A percentile compares a stretch with the other conserved stretches of the same genome.
Conservation (phyloP, 192 early-diverging fungal genomes). For the Linderina pennispora region DNA sequence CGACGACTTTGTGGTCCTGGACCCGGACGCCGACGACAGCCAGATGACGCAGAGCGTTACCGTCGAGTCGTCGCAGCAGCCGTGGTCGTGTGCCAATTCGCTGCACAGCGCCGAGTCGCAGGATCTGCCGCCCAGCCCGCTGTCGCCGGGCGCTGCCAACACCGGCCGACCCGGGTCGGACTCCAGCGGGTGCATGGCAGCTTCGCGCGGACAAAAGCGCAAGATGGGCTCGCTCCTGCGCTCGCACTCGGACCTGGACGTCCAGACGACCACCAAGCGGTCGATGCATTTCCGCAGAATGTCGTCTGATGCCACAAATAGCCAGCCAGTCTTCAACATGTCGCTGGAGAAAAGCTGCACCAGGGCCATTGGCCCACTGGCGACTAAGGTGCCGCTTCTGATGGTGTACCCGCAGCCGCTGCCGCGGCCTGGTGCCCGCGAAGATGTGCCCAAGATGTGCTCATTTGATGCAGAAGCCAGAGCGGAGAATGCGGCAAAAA, state of each 20-base stretch:
- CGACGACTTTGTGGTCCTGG: slow-evolving; percentile 22
- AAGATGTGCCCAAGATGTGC: not conserved
- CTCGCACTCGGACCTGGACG: slow-evolving; percentile 41
- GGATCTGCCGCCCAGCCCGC: not conserved
- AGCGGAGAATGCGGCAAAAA: too few species aligned
- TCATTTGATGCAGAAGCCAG: not conserved
- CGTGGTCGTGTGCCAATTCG: slow-evolving; percentile 7
- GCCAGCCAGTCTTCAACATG: too few species aligned
- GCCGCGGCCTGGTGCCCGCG: slow-evolving; percentile 26
- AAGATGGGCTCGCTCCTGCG: slow-evolving; percentile 46
- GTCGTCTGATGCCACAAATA: too few species aligned
- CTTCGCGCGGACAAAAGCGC: slow-evolving; percentile 27
- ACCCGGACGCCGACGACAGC: slow-evolving; percentile 38
- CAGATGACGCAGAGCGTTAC: slow-evolving; percentile 42
- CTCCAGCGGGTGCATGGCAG: slow-evolving; percentile 1
- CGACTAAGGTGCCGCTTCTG: not conserved
- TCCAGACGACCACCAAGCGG: slow-evolving; percentile 27
- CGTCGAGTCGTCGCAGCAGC: slow-evolving; percentile 27
- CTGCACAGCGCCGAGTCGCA: not conserved
- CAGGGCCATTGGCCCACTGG: not conserved
- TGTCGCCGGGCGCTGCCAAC: slow-evolving; percentile 7
- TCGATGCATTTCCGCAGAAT: slow-evolving; percentile 13
- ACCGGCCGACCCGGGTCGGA: not conserved
- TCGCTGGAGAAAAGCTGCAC: slow-evolving; percentile 20
- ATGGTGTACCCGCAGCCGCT: slow-evolving; percentile 33